These are phyloP conservation scores for Suillus hirtellus DNA, from an alignment of 768 basidiomycete species.

Conservation along the genomic window DNA sequence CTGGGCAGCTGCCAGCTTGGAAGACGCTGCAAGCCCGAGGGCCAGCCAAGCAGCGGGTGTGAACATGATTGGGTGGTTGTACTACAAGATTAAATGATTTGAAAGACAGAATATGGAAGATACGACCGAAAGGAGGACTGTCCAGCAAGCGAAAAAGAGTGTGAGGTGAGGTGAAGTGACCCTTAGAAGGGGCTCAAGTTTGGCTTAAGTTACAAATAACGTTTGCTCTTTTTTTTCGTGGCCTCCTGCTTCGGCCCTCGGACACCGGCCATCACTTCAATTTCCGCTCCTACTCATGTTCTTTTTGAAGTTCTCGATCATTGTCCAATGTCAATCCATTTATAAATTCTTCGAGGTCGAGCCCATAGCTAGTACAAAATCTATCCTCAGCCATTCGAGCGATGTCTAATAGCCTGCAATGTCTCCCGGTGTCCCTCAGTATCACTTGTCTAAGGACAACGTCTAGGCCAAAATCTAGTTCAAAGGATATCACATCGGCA, in stretches of 20 bases:
- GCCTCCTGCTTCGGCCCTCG: neutral
- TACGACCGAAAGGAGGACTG: neutral
- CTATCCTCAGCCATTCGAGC: too few relatives aligned
- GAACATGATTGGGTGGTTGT: slow-evolving; percentile 25
- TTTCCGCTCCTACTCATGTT: neutral
- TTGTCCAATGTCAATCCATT: neutral
- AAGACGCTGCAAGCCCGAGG: slow-evolving; percentile 43
- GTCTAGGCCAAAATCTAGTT: too few relatives aligned
- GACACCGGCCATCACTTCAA: neutral
- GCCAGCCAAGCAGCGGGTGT: slow-evolving; percentile 40
- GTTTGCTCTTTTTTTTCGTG: neutral
- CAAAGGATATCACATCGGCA: too few relatives aligned
- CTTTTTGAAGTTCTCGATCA: neutral
- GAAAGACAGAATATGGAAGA: neutral
- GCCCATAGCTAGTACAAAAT: too few relatives aligned
- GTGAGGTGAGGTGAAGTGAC: neutral
- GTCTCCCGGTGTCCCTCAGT: too few relatives aligned
- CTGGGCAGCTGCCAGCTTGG: slow-evolving; percentile 19
- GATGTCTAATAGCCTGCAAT: too few relatives aligned
- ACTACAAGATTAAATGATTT: neutral
- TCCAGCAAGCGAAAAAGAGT: slow-evolving; percentile 3
- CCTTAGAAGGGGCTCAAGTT: neutral
- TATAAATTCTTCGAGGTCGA: neutral
- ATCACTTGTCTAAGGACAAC: too few relatives aligned
- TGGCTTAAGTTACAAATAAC: too few relatives aligned